phyloP scores from a whole-genome alignment of 306 rosid species.

The Rosa multiflora region DNA sequence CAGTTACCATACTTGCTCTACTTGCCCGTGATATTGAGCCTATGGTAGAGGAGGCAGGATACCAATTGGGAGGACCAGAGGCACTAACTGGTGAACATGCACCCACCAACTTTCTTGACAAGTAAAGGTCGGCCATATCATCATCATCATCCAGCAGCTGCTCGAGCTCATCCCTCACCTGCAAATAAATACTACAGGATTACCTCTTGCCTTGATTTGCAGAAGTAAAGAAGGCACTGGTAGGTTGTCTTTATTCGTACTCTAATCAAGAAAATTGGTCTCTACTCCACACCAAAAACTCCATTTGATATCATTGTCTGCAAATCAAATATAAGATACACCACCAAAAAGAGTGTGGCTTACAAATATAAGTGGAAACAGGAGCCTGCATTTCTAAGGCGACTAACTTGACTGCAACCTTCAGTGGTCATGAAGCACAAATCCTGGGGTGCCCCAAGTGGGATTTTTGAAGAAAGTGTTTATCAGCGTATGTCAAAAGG shows the following conservation, averaged over 20 bases:
- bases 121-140: slow-evolving; percentile 95
- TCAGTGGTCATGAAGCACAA: not conserved
- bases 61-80: slow-evolving; percentile 58
- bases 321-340: not conserved
- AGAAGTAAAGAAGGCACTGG: slow-evolving; percentile 10
- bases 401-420: not conserved
- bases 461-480: not conserved
- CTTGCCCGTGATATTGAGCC: slow-evolving; percentile 80
- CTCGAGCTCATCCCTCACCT: slow-evolving; percentile 93
- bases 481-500: not conserved
- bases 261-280: slow-evolving; percentile 9
- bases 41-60: slow-evolving; percentile 54
- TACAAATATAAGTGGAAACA: not conserved
- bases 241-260: slow-evolving; percentile 14
- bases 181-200: slow-evolving; percentile 6
- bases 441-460: not conserved
- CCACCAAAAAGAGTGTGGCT: not conserved
- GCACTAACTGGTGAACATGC: slow-evolving; percentile 71
- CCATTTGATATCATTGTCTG: not conserved
- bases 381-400: not conserved
- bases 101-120: slow-evolving; percentile 74
- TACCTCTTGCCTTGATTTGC: not conserved
- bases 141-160: slow-evolving; percentile 94
- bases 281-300: not conserved
- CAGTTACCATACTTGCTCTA: slow-evolving; percentile 66